Percentiles rank a stretch among this genome's conserved stretches.
Evolutionary conservation across 768 basidiomycete species (phyloP).

Genomic region (Kwoniella heveanensis): DNA sequence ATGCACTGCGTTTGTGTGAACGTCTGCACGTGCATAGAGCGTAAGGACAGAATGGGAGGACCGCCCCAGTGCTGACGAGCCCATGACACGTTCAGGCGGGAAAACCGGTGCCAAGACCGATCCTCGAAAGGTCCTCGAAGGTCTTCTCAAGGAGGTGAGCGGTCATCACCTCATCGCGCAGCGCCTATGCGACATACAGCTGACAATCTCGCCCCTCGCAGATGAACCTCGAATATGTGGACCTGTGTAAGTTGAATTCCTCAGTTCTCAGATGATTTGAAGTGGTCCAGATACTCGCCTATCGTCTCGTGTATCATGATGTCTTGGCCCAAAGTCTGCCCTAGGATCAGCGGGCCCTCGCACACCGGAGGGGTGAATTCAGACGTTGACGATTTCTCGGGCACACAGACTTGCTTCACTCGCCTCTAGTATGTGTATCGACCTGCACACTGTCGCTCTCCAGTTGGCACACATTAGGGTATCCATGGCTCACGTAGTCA

Average conservation of each 20-base stretch:
- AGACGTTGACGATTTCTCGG: background rate
- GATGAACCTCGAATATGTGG: conserved; percentile 17
- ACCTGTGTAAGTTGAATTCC: conserved; percentile 55
- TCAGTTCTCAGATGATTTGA: too few species aligned
- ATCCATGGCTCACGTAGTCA: background rate
- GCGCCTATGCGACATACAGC: background rate
- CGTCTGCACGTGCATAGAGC: too few species aligned
- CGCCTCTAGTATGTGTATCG: conserved; percentile 33
- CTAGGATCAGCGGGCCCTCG: too few species aligned
- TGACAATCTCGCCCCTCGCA: too few species aligned
- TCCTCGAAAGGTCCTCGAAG: conserved; percentile 57
- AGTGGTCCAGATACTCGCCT: too few species aligned
- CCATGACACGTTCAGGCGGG: conserved; percentile 1
- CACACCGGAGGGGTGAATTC: too few species aligned
- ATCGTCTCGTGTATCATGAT: too few species aligned
- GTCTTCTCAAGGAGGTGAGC: conserved; percentile 63
- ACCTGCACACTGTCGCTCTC: background rate
- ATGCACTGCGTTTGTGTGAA: too few species aligned
- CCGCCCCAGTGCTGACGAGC: background rate
- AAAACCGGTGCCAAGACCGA: conserved; percentile 25
- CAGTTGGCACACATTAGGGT: too few species aligned
- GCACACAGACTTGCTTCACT: conserved; percentile 64
- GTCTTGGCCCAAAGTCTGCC: too few species aligned
- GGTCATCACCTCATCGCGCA: too few species aligned
- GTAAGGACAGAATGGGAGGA: too few species aligned